Conservation (phyloP, 228 moss, liverwort and hornwort species). For the Sphagnum magellanicum region DNA sequence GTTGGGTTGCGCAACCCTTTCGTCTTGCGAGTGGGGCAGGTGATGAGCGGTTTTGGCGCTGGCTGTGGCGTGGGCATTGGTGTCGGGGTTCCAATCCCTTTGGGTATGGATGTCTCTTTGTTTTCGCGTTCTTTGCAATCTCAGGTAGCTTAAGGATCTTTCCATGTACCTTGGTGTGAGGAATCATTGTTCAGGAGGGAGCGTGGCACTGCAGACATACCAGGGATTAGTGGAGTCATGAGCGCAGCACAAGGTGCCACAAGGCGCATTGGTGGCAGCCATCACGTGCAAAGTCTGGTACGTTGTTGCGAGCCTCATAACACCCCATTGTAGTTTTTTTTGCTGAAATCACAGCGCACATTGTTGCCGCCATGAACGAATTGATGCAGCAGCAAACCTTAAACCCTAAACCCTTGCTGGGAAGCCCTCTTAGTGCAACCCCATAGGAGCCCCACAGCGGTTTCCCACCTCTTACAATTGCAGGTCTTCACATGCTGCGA, state of each 20-base stretch:
- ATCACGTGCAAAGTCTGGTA: conserved; percentile 47
- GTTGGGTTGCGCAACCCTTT: conserved; percentile 43
- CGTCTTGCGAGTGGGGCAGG: conserved; percentile 70
- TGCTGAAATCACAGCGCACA: neutral
- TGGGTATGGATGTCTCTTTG: conserved; percentile 29
- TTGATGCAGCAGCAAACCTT: too few species aligned
- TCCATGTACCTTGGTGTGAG: neutral
- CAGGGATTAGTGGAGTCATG: conserved; percentile 48
- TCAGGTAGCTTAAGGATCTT: neutral
- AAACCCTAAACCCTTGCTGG: conserved; percentile 8
- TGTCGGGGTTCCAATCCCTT: conserved; percentile 81
- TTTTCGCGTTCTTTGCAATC: neutral
- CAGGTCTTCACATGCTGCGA: conserved; percentile 39
- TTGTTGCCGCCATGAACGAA: too few species aligned
- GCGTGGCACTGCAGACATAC: conserved; percentile 29
- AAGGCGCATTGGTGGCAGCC: conserved; percentile 37
- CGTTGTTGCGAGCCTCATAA: neutral
- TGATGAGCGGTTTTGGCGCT: conserved; percentile 90
- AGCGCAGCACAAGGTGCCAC: conserved; percentile 41
- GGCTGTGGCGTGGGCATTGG: conserved; percentile 95
- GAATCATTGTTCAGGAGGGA: neutral
- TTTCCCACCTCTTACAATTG: conserved; percentile 1
- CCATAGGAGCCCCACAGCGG: conserved; percentile 21
- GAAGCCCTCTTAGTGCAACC: conserved; percentile 18
- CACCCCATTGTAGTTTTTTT: too few species aligned